Evolutionary conservation across 441 rosid genomes (phyloP).

Genomic region (Mallotus japonicus): DNA sequence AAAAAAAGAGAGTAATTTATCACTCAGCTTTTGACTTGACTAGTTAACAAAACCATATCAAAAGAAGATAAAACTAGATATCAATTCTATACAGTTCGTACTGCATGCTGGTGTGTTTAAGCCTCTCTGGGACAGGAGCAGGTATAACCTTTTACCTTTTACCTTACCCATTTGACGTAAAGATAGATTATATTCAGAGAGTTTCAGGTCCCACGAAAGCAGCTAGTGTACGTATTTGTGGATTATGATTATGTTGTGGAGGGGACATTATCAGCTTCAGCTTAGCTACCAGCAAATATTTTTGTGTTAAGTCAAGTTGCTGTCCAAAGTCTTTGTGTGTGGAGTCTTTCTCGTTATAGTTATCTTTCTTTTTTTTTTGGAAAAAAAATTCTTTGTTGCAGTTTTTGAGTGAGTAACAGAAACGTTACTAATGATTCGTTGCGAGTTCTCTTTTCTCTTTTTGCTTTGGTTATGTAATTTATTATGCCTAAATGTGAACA

Average conservation of each 20-base stretch:
- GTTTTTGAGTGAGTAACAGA: slow-evolving; percentile 38
- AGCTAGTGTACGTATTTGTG: not conserved
- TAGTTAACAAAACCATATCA: slow-evolving; percentile 35
- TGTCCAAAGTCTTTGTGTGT: not conserved
- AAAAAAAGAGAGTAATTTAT: not conserved
- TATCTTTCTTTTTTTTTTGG: not conserved
- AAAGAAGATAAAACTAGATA: slow-evolving; percentile 43
- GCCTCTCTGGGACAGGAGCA: slow-evolving; percentile 18
- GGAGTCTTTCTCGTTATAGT: not conserved
- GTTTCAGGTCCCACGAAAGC: slow-evolving; percentile 17
- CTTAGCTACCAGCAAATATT: not conserved
- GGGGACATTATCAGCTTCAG: too few species aligned
- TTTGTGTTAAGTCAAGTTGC: not conserved
- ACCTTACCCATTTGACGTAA: slow-evolving; percentile 17
- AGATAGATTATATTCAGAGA: not conserved
- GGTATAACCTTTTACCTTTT: slow-evolving; percentile 16
- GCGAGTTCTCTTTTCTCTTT: too few species aligned
- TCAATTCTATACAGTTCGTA: slow-evolving; percentile 8
- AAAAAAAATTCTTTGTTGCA: slow-evolving; percentile 12
- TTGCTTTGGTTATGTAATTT: too few species aligned
- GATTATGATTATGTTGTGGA: too few species aligned
- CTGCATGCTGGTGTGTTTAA: not conserved
- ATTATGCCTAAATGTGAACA: too few species aligned
- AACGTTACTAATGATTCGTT: slow-evolving; percentile 27
- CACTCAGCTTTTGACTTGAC: slow-evolving; percentile 37